Percentiles rank a stretch among this genome's conserved stretches.
These are phyloP conservation scores for Pilasporangium apinafurcum DNA, from an alignment of 352 stramenopile genomes.

Conservation along the genomic window DNA sequence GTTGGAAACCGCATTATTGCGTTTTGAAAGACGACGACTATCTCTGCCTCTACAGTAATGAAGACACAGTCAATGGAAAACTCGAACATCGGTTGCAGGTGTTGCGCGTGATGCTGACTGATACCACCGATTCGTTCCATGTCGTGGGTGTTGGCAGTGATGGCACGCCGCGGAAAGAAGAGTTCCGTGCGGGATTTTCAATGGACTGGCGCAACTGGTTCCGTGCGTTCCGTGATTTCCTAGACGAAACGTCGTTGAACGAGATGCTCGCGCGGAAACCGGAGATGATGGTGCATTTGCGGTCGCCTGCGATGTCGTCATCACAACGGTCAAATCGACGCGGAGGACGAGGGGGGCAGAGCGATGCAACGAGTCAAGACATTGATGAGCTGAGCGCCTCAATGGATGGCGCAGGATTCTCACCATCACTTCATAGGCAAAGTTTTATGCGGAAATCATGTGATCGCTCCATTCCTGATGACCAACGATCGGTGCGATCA, in stretches of 20 bases:
- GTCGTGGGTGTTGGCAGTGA: conserved; percentile 39
- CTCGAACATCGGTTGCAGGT: conserved; percentile 42
- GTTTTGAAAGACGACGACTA: conserved; percentile 45
- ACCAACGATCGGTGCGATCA: no score
- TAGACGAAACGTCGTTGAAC: conserved; percentile 30
- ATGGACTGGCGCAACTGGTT: conserved; percentile 43
- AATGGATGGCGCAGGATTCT: no score
- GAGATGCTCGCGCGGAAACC: conserved; percentile 29
- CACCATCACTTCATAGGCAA: no score
- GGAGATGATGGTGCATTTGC: conserved; percentile 23
- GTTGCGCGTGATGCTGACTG: conserved; percentile 33
- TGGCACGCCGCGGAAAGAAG: conserved; percentile 33
- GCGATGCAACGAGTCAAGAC: neutral
- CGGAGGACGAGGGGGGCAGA: no score
- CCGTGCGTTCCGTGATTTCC: conserved; percentile 30
- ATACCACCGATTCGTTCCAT: conserved; percentile 44
- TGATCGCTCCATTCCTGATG: no score
- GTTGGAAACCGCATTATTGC: conserved; percentile 52
- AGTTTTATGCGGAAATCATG: no score
- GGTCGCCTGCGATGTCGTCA: conserved; percentile 6
- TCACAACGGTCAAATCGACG: conserved; percentile 9
- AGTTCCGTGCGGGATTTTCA: conserved; percentile 29
- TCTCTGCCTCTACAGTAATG: conserved; percentile 44
- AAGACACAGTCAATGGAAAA: conserved; percentile 46
- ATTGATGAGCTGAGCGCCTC: conserved; percentile 1